A percentile compares a stretch with the other conserved stretches of the same genome.
Conservation (phyloP, 305 asterid genomes). For the Solanum chacoense region DNA sequence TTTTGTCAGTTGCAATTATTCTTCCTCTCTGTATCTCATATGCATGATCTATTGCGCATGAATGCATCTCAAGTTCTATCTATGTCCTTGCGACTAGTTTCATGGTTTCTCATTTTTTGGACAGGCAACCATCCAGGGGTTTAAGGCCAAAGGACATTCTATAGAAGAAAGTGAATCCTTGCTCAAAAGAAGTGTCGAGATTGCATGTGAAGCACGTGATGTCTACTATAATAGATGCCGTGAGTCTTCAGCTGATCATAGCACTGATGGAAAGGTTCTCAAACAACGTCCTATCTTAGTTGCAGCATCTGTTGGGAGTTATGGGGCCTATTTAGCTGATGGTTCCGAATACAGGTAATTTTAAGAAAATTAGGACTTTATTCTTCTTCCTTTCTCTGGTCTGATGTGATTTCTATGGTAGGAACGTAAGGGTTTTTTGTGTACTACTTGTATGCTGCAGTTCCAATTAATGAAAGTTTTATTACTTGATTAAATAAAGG, state of each 20-base stretch:
- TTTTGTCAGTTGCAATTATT: background rate
- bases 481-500: background rate
- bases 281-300: constrained; percentile 65
- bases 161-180: constrained; percentile 62
- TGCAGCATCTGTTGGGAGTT: constrained; percentile 99
- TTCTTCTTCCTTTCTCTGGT: background rate
- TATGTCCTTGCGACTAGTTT: background rate
- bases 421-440: background rate
- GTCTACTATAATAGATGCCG: constrained; percentile 37
- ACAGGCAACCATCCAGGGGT: constrained; percentile 97
- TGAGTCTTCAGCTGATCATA: constrained; percentile 28
- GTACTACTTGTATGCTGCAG: background rate
- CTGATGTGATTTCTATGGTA: background rate
- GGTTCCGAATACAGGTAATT: constrained; percentile 93
- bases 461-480: background rate
- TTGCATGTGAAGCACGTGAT: constrained; percentile 74
- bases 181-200: constrained; percentile 76
- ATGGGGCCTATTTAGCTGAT: constrained; percentile 93
- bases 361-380: background rate
- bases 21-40: background rate
- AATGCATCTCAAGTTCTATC: background rate
- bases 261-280: constrained; percentile 36
- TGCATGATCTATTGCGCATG: background rate
- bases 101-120: constrained; percentile 6
- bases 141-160: constrained; percentile 73